Base-by-base conservation (phyloP, 208 protist species). In the Porcisia hertigi region DNA sequence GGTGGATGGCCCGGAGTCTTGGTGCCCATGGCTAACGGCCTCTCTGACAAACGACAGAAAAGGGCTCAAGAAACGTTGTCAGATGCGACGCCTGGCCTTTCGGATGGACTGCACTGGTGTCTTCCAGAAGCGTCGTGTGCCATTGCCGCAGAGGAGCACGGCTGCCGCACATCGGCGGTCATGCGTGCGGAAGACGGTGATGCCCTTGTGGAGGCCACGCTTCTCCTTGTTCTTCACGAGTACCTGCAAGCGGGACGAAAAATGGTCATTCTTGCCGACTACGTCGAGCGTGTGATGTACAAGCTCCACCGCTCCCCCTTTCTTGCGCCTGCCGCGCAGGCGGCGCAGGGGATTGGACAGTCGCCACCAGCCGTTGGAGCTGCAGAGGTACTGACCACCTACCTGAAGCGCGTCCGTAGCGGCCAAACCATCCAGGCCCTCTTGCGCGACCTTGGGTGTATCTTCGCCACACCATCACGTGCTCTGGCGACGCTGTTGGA, bases 191-290 rank as follows among this genome's bases (percentile, higher is more conserved):
- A 39, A n/a, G 55, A 36, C 62, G 3, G 70, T 41, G 76, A 75
- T 25, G 47, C 45, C 14, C n/a, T 74, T n/a, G 87, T 92, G 43
- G 82, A 78, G 63, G 84, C 84, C 7, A 75, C 89, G 41, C 52
- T 95, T 7, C 77, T 95, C 53, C 72, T 95, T 25, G 82, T 87
- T 1, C 73, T 95, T 69, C 77, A 92, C 53, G 88, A 95, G 79
- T 92, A 90, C 64, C 25, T 75, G 57, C 83, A 86, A 59, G 83
- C 87, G 16, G 63, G 71, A 36, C 84, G 87, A 11, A 88, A 73
- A 70, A 88, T 95, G 76, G 80, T 92, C 5, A 84, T 65, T 5
- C 85, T 93, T 3, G 84, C 83, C 5, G 86, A 90, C 75, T 95
- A 84, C 62, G 77, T 90, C 0, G 87, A 95, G 70, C 88, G 91